phyloP scores from a whole-genome alignment of 345 rosid genomes.

The Acer negundo region DNA sequence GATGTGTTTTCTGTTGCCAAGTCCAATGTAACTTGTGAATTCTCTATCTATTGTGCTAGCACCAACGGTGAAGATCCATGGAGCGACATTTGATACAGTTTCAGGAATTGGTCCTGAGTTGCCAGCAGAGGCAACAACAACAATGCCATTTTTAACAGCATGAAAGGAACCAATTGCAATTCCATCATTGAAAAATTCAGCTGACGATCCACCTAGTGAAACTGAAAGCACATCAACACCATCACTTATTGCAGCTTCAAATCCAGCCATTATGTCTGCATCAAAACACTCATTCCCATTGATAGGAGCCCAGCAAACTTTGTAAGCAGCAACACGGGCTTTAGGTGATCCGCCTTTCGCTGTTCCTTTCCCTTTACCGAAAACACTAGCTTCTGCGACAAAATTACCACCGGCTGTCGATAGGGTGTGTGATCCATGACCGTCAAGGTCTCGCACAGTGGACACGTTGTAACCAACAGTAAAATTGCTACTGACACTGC shows the following conservation, averaged over 20 bases:
- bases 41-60: constrained; percentile 44
- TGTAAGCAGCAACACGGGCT: constrained; percentile 50
- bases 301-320: constrained; percentile 39
- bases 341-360: constrained; percentile 50
- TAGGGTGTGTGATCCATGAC: constrained; percentile 53
- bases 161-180: constrained; percentile 47
- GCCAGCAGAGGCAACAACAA: constrained; percentile 44
- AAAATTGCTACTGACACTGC: background rate
- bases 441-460: constrained; percentile 35
- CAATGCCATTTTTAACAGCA: constrained; percentile 37
- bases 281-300: constrained; percentile 27
- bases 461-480: background rate
- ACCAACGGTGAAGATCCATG: constrained; percentile 50
- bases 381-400: constrained; percentile 29
- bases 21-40: constrained; percentile 22
- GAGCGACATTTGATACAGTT: constrained; percentile 38
- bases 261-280: constrained; percentile 37
- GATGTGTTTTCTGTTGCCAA: constrained; percentile 20
- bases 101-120: constrained; percentile 32
- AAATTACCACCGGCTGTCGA: constrained; percentile 46
- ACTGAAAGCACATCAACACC: constrained; percentile 52
- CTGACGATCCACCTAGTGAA: constrained; percentile 32
- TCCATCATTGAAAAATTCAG: constrained; percentile 29
- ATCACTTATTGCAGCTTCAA: constrained; percentile 45
- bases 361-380: constrained; percentile 28